Evolutionary conservation across 1,284 basidiomycete species (phyloP).

Genomic region (Ustilago trichophora): DNA sequence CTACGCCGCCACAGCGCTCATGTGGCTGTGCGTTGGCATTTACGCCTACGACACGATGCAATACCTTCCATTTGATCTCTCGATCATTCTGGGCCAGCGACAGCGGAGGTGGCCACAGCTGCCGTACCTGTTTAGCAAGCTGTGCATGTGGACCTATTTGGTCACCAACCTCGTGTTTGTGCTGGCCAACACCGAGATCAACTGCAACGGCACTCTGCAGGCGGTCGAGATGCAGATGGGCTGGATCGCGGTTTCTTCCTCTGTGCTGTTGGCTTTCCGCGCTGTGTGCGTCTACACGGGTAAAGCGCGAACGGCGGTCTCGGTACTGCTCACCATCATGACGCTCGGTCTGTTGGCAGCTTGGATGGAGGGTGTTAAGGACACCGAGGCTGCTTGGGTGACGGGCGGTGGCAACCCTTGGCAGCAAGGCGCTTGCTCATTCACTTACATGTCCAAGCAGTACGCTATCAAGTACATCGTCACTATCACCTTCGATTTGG

Average conservation of each 20-base stretch:
- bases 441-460: constrained; percentile 17
- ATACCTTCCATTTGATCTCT: constrained; percentile 27
- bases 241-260: constrained; percentile 27
- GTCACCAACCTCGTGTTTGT: constrained; percentile 17
- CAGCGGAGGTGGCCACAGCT: constrained; percentile 36
- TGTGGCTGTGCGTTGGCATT: constrained; percentile 39
- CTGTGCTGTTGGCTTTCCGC: constrained; percentile 34
- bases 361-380: constrained; percentile 51
- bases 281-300: constrained; percentile 45
- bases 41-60: constrained; percentile 25
- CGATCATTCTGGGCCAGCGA: constrained; percentile 21
- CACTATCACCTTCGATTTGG: constrained; percentile 42
- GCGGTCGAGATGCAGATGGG: constrained; percentile 50
- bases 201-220: constrained; percentile 24
- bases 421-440: constrained; percentile 41
- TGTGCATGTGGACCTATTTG: constrained; percentile 32
- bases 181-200: constrained; percentile 20
- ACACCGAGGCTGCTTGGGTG: constrained; percentile 31
- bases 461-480: constrained; percentile 48
- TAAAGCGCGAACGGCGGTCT: constrained; percentile 16
- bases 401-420: constrained; percentile 28
- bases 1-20: constrained; percentile 22
- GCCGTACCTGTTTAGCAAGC: constrained; percentile 35
- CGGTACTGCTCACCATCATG: constrained; percentile 28
- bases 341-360: constrained; percentile 37